Evolutionary conservation across 805 yeast genomes (phyloP), one percentile per base, ranked within the genome.

Genomic region (Suhomyces sp.): DNA sequence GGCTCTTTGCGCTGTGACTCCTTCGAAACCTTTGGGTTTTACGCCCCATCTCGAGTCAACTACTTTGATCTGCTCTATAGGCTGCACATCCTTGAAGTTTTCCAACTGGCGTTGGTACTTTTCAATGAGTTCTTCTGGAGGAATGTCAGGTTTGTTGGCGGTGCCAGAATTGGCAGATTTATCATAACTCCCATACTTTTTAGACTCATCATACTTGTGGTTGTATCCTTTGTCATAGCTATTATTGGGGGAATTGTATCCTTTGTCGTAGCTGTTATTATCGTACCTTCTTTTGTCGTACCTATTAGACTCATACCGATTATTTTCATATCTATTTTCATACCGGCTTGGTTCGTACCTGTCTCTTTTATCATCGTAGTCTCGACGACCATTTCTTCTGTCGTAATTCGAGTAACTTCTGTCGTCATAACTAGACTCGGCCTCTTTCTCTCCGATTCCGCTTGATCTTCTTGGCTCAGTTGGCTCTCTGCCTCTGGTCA

Each of bases 1-100:
- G 5, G 94, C 96, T 53, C 86, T 75, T 54, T 84, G 88, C 0
- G 94, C 87, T 1, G 87, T 79, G 1, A 87, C 83, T 6, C 80
- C 79, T 60, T 88, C 94, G 63, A 86, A 86, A 0, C 89, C 93
- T 54, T 75, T 74, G 0, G 96, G 91, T 31, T 78, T 76, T 21
- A 80, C 71, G 47, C 89, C 94, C 96, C 96, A 89, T 46, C 75
- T 69, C 0, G 89, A 75, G 17, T 72, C 74, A 10, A 68, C 60
- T 10, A 85, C 71, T 46, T 71, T 69, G n/a, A 87, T 65, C 44
- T 79, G 71, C 43, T 81, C 79, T 27, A 89, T 67, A 0, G 85
- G 75, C 0, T 72, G 63, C 0, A 77, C 79, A 19, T 66, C 63
- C 4, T 65, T 64, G 12, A 82, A 62, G 12, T 71, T 69, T 21